A percentile compares a stretch with the other conserved stretches of the same genome.
phyloP scores from a whole-genome alignment of 768 basidiomycete species.

The Leccinum sublutescens region DNA sequence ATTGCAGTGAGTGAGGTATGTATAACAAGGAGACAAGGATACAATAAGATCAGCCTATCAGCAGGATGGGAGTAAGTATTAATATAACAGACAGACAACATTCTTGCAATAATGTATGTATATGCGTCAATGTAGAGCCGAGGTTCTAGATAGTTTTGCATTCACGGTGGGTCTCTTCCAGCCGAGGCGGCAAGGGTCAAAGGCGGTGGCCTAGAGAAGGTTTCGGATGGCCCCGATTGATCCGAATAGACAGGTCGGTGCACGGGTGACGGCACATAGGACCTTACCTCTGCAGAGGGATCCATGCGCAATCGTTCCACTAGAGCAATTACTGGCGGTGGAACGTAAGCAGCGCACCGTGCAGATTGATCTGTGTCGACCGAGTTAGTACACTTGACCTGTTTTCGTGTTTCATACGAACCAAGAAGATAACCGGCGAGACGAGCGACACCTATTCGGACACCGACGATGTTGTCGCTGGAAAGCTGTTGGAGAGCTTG shows the following conservation, averaged over 20 bases:
- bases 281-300: slow-evolving; percentile 57
- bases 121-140: background rate
- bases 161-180: slow-evolving; percentile 16
- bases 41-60: slow-evolving; percentile 21
- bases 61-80: slow-evolving; percentile 13
- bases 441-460: slow-evolving; percentile 83
- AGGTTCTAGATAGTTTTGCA: background rate
- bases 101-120: slow-evolving; percentile 27
- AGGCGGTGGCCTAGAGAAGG: slow-evolving; percentile 40
- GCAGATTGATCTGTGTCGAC: slow-evolving; percentile 13
- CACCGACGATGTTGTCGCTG: slow-evolving; percentile 72
- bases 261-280: slow-evolving; percentile 48
- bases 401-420: slow-evolving; percentile 35
- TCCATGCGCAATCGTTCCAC: slow-evolving; percentile 52
- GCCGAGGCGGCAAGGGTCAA: slow-evolving; percentile 1
- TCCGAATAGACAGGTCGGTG: slow-evolving; percentile 12
- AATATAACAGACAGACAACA: slow-evolving; percentile 17
- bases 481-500: slow-evolving; percentile 54
- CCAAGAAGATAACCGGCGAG: slow-evolving; percentile 56
- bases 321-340: slow-evolving; percentile 39
- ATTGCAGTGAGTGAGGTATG: slow-evolving; percentile 6
- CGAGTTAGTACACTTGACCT: slow-evolving; percentile 7
- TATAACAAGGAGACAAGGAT: slow-evolving; percentile 10
- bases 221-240: slow-evolving; percentile 28
- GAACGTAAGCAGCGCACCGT: slow-evolving; percentile 22